A percentile compares a stretch with the other conserved stretches of the same genome.
phyloP scores from a whole-genome alignment of 148 eudicot species.

The Rhododendron simsii region DNA sequence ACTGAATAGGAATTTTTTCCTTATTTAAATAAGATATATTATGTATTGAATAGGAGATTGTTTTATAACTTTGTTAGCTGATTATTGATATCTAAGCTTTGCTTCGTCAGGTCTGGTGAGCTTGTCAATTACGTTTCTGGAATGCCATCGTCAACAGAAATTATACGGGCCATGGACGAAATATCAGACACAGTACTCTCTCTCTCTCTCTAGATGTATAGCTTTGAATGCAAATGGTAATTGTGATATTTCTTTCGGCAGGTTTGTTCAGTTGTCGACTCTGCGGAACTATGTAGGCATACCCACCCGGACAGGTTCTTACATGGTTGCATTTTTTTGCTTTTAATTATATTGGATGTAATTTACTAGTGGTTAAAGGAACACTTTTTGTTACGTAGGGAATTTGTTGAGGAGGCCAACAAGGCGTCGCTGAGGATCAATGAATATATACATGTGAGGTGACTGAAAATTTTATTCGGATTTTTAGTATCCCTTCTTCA shows the following conservation, averaged over 20 bases:
- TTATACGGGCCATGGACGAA: slow-evolving; percentile 80
- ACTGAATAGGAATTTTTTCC: too few species aligned
- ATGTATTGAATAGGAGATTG: neutral
- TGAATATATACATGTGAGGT: slow-evolving; percentile 98
- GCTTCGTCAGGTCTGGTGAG: slow-evolving; percentile 67
- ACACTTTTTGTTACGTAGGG: slow-evolving; percentile 34
- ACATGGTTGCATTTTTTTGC: neutral
- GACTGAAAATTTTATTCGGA: slow-evolving; percentile 31
- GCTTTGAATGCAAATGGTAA: neutral
- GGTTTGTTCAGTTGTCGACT: slow-evolving; percentile 90
- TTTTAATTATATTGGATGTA: neutral
- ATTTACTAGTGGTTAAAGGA: neutral
- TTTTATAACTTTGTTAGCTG: neutral
- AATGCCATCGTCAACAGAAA: slow-evolving; percentile 68
- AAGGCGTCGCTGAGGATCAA: slow-evolving; percentile 76
- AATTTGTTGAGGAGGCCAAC: slow-evolving; percentile 72
- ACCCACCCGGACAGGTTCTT: slow-evolving; percentile 90
- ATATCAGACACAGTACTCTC: slow-evolving; percentile 75
- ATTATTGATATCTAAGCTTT: neutral
- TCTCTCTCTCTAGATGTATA: neutral
- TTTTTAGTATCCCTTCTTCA: slow-evolving; percentile 12
- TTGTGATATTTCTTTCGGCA: slow-evolving; percentile 16
- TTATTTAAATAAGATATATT: too few species aligned
- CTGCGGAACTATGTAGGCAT: slow-evolving; percentile 82
- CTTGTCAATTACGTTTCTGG: slow-evolving; percentile 59